Conservation (phyloP, 2,329 filamentous ascomycete genomes). For the Pseudogymnoascus sp. region DNA sequence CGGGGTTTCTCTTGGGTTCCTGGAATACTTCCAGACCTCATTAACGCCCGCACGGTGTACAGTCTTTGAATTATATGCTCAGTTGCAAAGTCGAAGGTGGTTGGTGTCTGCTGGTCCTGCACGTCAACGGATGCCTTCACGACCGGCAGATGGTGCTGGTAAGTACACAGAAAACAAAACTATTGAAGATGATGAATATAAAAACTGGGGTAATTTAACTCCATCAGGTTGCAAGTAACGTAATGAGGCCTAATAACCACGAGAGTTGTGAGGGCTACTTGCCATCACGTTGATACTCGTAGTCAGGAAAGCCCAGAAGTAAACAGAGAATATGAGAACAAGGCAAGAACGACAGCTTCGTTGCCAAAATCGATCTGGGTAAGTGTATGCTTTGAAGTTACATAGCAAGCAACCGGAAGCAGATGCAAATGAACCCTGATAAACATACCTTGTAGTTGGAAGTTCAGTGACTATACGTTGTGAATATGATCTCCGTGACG, state of each 20-base stretch:
- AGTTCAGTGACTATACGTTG: background rate
- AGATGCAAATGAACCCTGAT: background rate
- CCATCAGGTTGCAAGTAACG: background rate
- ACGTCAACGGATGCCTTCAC: background rate
- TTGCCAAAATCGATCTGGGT: background rate
- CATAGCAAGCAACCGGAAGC: background rate
- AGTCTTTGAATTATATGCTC: background rate
- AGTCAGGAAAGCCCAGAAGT: background rate
- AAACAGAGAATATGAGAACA: conserved; percentile 4
- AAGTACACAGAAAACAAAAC: background rate
- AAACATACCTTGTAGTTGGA: background rate
- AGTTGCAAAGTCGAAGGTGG: background rate
- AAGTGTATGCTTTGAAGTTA: background rate
- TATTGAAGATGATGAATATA: background rate
- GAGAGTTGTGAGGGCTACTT: background rate
- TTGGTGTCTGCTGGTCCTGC: background rate
- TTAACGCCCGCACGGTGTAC: too few species aligned
- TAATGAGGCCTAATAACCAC: background rate
- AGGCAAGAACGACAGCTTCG: background rate
- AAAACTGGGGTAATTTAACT: background rate
- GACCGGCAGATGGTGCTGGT: background rate
- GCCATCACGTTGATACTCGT: background rate
- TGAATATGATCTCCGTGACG: background rate
- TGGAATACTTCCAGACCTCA: background rate
- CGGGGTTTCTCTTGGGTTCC: background rate